Conservation (phyloP, 2,329 filamentous ascomycete species). For the Graphilbum fragrans region DNA sequence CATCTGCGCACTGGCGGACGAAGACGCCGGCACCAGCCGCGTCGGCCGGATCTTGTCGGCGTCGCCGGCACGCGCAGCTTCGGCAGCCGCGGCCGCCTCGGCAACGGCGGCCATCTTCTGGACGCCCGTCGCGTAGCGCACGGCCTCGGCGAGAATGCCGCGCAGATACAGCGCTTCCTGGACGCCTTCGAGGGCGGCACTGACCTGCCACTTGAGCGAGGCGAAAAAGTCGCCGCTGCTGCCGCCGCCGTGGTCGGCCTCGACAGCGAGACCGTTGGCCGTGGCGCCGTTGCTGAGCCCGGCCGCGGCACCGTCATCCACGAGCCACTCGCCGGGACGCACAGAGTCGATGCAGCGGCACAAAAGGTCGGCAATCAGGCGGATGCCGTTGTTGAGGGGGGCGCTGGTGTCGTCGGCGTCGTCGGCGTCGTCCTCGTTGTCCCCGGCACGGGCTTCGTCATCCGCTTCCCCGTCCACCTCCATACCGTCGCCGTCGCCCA, state of each 20-base stretch:
- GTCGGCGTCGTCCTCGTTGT: constrained; percentile 19
- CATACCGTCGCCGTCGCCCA: constrained; percentile 28
- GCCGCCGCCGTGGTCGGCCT: not conserved
- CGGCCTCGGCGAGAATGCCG: constrained; percentile 52
- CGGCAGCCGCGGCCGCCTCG: constrained; percentile 47
- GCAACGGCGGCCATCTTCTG: constrained; percentile 39
- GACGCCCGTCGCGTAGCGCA: constrained; percentile 39
- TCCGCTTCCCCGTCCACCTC: constrained; percentile 28
- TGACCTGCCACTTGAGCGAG: constrained; percentile 55
- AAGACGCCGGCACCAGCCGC: constrained; percentile 29
- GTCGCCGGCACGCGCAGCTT: constrained; percentile 20
- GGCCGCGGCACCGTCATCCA: constrained; percentile 42
- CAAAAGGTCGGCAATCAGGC: constrained; percentile 59
- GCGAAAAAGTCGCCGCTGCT: constrained; percentile 46
- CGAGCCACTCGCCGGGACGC: constrained; percentile 61
- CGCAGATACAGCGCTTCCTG: constrained; percentile 56
- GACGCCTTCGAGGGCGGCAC: constrained; percentile 58
- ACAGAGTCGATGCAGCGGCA: constrained; percentile 65
- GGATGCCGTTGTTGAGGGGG: constrained; percentile 55
- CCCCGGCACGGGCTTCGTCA: constrained; percentile 26
- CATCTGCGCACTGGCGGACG: constrained; percentile 21
- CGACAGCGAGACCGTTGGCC: not conserved
- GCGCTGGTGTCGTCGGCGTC: constrained; percentile 29
- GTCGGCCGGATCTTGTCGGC: constrained; percentile 9
- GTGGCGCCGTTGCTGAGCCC: not conserved